Conservation (phyloP, 2,329 filamentous ascomycete species). For the Talaromyces sp. region DNA sequence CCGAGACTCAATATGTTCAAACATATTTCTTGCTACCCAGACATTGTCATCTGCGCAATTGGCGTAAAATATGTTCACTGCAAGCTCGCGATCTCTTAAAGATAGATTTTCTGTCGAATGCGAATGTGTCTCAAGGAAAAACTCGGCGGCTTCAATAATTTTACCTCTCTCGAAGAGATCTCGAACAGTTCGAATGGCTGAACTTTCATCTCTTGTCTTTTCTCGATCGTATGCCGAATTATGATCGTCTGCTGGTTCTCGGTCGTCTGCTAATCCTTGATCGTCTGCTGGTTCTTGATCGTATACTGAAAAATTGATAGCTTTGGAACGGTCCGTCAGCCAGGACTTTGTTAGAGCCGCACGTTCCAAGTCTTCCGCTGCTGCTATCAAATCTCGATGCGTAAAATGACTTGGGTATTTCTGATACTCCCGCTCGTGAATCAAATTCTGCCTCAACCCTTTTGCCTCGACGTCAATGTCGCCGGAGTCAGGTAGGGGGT, state of each 20-base stretch:
- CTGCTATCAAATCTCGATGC: slow-evolving; percentile 4
- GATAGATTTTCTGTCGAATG: slow-evolving; percentile 25
- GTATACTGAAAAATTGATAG: slow-evolving; percentile 8
- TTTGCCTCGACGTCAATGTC: not conserved
- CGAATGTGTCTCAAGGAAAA: slow-evolving; percentile 32
- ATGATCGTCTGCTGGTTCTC: not conserved
- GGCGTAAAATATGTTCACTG: slow-evolving; percentile 31
- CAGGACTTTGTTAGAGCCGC: slow-evolving; percentile 1
- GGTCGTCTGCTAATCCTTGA: not conserved
- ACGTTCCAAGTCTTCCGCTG: slow-evolving; percentile 9
- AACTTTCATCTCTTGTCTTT: not conserved
- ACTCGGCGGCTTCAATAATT: slow-evolving; percentile 37
- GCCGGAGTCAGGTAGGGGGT: not conserved
- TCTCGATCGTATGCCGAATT: not conserved
- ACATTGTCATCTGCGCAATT: slow-evolving; percentile 39
- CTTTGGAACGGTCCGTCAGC: slow-evolving; percentile 7
- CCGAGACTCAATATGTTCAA: slow-evolving; percentile 33
- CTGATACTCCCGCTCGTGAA: not conserved
- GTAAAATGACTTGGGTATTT: slow-evolving; percentile 7
- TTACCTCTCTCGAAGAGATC: slow-evolving; percentile 27
- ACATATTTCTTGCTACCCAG: slow-evolving; percentile 38
- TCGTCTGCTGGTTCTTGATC: not conserved
- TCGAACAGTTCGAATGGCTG: slow-evolving; percentile 14
- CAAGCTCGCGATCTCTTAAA: slow-evolving; percentile 30
- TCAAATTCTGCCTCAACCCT: not conserved